These are phyloP conservation scores for Metarhizium brunneum DNA, from an alignment of 2,329 filamentous ascomycete genomes.

Conservation along the genomic window DNA sequence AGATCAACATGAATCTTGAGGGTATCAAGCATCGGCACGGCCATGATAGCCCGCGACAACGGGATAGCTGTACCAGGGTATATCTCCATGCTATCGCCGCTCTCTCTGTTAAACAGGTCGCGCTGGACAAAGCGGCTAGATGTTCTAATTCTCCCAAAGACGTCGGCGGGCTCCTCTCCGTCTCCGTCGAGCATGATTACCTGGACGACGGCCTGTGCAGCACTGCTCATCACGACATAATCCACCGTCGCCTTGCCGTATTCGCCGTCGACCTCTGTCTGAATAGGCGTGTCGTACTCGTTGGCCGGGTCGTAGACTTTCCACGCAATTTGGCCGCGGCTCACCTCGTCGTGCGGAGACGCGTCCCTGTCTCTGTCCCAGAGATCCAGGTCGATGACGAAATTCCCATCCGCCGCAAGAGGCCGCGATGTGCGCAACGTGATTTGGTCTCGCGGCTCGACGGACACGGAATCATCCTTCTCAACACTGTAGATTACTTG, in stretches of 20 bases:
- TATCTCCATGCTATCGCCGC: neutral
- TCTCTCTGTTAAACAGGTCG: neutral
- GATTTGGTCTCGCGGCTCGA: neutral
- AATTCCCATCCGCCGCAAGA: neutral
- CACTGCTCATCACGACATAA: constrained; percentile 4
- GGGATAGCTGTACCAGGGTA: neutral
- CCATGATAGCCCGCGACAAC: neutral
- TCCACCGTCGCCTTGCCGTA: constrained; percentile 4
- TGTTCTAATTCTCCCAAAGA: neutral
- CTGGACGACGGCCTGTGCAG: neutral
- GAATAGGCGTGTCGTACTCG: neutral
- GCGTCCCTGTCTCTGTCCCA: neutral
- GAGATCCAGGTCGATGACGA: neutral
- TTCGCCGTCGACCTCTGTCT: neutral
- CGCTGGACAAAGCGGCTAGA: neutral
- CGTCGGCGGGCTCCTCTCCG: constrained; percentile 3
- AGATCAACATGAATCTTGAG: neutral
- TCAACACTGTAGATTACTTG: neutral
- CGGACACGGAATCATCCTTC: neutral
- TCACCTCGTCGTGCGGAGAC: neutral
- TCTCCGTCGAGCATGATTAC: constrained; percentile 6
- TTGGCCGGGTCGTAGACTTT: neutral
- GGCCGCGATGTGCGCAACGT: neutral
- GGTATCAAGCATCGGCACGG: neutral
- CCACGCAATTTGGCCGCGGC: neutral